Evolutionary conservation across 345 rosid species (phyloP), one percentile per base, ranked within the genome.

Genomic region (Microthlaspi erraticum): DNA sequence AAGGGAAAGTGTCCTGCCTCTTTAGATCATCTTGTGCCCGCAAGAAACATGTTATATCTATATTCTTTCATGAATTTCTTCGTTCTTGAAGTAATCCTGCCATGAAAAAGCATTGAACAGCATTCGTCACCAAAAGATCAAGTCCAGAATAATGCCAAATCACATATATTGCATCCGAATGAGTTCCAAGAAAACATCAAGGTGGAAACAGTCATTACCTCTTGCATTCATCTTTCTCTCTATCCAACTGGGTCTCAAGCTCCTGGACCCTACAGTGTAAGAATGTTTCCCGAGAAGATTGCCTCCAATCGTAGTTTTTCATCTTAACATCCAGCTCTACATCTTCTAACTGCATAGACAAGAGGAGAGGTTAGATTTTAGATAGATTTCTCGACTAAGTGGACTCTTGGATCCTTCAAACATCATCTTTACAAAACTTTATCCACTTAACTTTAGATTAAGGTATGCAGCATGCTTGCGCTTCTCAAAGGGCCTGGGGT

Each of bases 11-110:
- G 73, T 38, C 54, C 18, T 62, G 73, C 99, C 95, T 94, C 76
- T 83, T 88, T 58, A 88, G 70, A 66, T 94, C 97, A 37, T 86
- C 89, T 80, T 87, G 96, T 51, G 83, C 78, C 78, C 83, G 75
- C 39, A 78, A n/a, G 73, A 66, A 74, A 31, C 78, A 89, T 60
- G n/a, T n/a, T n/a, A n/a, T n/a, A n/a, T n/a, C 81, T 86, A 78
- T 92, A 83, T 45, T 82, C 87, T 80, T 81, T 87, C 68, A 88
- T 76, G 63, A 89, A 88, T 79, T 87, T 94, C 82, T 86, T 90
- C 65, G 86, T 79, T 81, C 79, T 92, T 56, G 88, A 89, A 76
- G 78, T 74, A 64, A 80, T 80, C 88, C 99, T 94, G 85, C 80
- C 63, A 71, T 71, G 26, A 20, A 72, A 42, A 52, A 51, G 48